Evolutionary conservation across 306 rosid genomes (phyloP).

Genomic region (Dalbergia oliveri): DNA sequence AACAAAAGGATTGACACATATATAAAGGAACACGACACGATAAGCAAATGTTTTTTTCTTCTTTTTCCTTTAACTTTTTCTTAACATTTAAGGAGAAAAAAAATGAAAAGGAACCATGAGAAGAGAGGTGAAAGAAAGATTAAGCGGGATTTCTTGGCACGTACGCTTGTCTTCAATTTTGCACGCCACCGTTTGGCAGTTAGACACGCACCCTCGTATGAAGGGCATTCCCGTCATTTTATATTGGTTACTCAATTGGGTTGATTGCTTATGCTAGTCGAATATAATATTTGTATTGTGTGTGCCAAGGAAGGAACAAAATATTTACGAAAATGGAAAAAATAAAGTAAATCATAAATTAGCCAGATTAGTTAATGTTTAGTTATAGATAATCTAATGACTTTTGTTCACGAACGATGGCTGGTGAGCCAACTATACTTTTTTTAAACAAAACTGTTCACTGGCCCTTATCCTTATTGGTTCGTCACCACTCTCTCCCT

Average conservation of each 20-base stretch:
- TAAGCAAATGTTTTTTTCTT: not conserved
- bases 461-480: slow-evolving; percentile 42
- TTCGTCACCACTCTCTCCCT: slow-evolving; percentile 34
- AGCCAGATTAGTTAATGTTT: slow-evolving; percentile 33
- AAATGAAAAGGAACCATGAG: not conserved
- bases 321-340: not conserved
- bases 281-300: not conserved
- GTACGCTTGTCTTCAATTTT: slow-evolving; percentile 48
- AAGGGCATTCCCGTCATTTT: slow-evolving; percentile 30
- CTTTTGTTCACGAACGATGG: slow-evolving; percentile 18
- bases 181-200: slow-evolving; percentile 49
- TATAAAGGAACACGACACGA: not conserved
- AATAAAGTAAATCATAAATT: not conserved
- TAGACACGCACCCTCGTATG: slow-evolving; percentile 10
- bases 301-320: not conserved
- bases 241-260: not conserved
- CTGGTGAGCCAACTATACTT: slow-evolving; percentile 43
- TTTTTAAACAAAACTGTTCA: not conserved
- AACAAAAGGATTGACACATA: slow-evolving; percentile 11
- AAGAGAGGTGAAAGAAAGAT: slow-evolving; percentile 4
- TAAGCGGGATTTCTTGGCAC: slow-evolving; percentile 45
- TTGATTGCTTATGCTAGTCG: slow-evolving; percentile 9
- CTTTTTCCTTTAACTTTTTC: not conserved
- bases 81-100: not conserved
- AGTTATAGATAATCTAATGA: slow-evolving; percentile 16